Evolutionary conservation across 495 filamentous ascomycete species (phyloP), one percentile per base, ranked within the genome.

Genomic region (Gamarada debralockiae): DNA sequence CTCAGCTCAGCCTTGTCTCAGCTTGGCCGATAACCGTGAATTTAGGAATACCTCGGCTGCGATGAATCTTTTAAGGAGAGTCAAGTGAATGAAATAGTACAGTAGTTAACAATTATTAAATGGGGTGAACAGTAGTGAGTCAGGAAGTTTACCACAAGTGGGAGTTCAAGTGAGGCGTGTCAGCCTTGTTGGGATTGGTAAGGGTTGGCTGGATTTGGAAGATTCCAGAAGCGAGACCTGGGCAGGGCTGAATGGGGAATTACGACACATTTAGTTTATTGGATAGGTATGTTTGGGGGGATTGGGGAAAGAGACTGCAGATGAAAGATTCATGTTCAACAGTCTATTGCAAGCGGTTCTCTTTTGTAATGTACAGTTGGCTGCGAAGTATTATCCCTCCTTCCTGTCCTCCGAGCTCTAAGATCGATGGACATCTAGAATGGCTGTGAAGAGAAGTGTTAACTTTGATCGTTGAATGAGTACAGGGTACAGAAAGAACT

Each of bases 151-250:
- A 17, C 20, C 9, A n/a, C n/a, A n/a, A 40, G 2, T 15, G 2
- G 20, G 37, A n/a, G 37, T 40, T 14, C 8, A 8, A 18, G 37
- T 17, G 37, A 17, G 15, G 12, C 9, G 41, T 22, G 31, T 54
- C 52, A 54, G 52, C 52, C 52, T 54, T 48, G 52, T 33, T 29
- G 5, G 21, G 46, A 50, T 53, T 58, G 49, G 50, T 53, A 52
- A 52, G 45, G n/a, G 37, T 24, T 50, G 8, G 9, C 25, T 22
- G 29, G 10, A 42, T 44, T 22, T 33, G 17, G 52, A 57, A 57
- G 21, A 20, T 59, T 59, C 57, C 14, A 55, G 52, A 59, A 55
- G 51, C 48, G 43, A 49, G 48, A 37, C 21, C 9, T 43, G 13
- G 27, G 14, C 36, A 39, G 36, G 17, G 6, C 36, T 39, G 13